Evolutionary conservation across 805 yeast species (phyloP).

Genomic region (Schizosaccharomyces cryophilus): DNA sequence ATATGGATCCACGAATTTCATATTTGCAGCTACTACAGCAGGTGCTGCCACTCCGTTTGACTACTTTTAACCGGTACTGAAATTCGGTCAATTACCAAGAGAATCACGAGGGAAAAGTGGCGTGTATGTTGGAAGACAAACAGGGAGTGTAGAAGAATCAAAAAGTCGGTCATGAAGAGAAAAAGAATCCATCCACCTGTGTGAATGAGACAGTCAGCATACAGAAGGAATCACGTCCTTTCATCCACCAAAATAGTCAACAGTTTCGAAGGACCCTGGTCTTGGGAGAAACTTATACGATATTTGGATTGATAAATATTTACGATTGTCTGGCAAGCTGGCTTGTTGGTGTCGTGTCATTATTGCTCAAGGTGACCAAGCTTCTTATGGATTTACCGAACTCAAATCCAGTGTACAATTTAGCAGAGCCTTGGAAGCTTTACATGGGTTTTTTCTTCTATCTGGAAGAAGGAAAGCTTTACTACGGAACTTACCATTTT

Average conservation of each 20-base stretch:
- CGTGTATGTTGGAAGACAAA: neutral
- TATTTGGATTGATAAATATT: slow-evolving; percentile 7
- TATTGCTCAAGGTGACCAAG: slow-evolving; percentile 5
- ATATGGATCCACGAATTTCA: neutral
- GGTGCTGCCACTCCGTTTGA: neutral
- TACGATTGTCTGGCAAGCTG: slow-evolving; percentile 4
- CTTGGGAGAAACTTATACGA: slow-evolving; percentile 7
- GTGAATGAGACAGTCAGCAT: neutral
- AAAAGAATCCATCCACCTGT: neutral
- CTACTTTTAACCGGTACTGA: neutral
- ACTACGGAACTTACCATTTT: neutral
- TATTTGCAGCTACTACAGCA: neutral
- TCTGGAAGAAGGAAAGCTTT: slow-evolving; percentile 3
- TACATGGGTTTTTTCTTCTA: slow-evolving; percentile 4
- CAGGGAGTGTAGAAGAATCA: neutral
- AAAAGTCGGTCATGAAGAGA: neutral
- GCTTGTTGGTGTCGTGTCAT: slow-evolving; percentile 6
- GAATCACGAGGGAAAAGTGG: neutral
- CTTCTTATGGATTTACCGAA: slow-evolving; percentile 7
- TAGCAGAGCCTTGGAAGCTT: slow-evolving; percentile 3
- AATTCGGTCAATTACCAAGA: neutral
- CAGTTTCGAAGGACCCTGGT: slow-evolving; percentile 6
- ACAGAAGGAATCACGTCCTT: slow-evolving; percentile 1
- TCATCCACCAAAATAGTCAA: slow-evolving; percentile 5
- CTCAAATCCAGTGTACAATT: slow-evolving; percentile 4